Conservation (phyloP, 768 basidiomycete species). For the Albatrellus ellisii region DNA sequence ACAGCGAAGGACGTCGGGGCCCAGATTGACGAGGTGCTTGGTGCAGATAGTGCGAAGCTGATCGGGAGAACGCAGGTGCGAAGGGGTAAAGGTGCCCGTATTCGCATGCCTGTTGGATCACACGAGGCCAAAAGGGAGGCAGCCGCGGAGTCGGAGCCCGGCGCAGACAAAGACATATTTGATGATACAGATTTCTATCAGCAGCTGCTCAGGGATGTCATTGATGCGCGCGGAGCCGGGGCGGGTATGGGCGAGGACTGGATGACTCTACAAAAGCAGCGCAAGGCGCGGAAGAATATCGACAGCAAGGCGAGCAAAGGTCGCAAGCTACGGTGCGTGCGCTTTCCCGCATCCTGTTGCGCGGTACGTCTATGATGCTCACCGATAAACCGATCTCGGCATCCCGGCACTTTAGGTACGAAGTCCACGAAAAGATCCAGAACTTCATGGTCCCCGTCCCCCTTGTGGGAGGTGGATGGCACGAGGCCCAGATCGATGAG, state of each 20-base stretch:
- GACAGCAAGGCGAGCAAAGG: slow-evolving; percentile 96
- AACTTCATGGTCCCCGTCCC: slow-evolving; percentile 78
- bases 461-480: slow-evolving; percentile 50
- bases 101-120: slow-evolving; percentile 19
- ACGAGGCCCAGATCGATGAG: slow-evolving; percentile 94
- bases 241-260: slow-evolving; percentile 40
- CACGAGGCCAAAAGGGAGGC: no score
- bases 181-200: slow-evolving; percentile 94
- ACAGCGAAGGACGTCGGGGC: slow-evolving; percentile 53
- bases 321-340: slow-evolving; percentile 72
- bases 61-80: slow-evolving; percentile 49
- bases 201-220: slow-evolving; percentile 81
- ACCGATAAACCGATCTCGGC: no score
- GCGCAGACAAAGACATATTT: slow-evolving; percentile 39
- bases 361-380: slow-evolving; percentile 1
- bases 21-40: slow-evolving; percentile 65
- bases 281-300: slow-evolving; percentile 57
- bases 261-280: slow-evolving; percentile 51
- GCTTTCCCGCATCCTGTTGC: not conserved
- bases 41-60: slow-evolving; percentile 37
- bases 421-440: slow-evolving; percentile 91
- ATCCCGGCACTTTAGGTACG: slow-evolving; percentile 72
- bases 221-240: slow-evolving; percentile 44
- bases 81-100: slow-evolving; percentile 34
- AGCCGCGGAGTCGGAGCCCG: slow-evolving; percentile 23